Evolutionary conservation across 768 basidiomycete species (phyloP), one percentile per base, ranked within the genome.

Genomic region (Coprinellus micaceus): DNA sequence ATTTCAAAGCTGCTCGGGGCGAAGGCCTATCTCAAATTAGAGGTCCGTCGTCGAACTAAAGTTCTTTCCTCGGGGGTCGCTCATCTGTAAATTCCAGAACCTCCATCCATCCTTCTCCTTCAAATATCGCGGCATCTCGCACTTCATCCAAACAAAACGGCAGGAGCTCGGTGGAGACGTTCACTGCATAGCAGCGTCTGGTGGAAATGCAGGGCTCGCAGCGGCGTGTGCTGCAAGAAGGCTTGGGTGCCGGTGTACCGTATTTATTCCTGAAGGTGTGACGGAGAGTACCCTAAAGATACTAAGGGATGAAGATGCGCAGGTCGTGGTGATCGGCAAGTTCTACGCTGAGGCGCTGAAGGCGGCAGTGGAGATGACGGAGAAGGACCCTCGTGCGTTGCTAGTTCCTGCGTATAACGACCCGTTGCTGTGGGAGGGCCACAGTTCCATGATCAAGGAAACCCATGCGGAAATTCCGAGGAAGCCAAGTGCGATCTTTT

Each of bases 151-250:
- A 61, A 72, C 75, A 28, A 80, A 79, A 19, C 75, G 77, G 52
- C 71, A 76, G 56, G 69, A 65, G 19, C 74, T 80, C 52, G 89
- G 89, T 0, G 65, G 76, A 12, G 64, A 67, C 26, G 73, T 84
- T 4, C 89, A 89, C 66, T 71, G 85, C 41, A 72, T 90, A 41
- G 82, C 85, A 50, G 88, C 89, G 0, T 91, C 89, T 0, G 81
- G 85, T 4, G 89, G 89, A n/a, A 91, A 91, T 64, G 90, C 87
- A n/a, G 89, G 84, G 1, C 71, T 89, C 13, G 89, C 88, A 12
- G 80, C 81, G 0, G 88, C 88, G 15, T 79, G 81, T 58, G 84
- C 83, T 21, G 82, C 88, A 9, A 72, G 77, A 26, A 70, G 64
- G 19, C 74, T 89, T 22, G 69, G 71, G 5, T 71, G 89, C 41